phyloP scores from a whole-genome alignment of 352 stramenopile species.

The Pythium scleroteichum region DNA sequence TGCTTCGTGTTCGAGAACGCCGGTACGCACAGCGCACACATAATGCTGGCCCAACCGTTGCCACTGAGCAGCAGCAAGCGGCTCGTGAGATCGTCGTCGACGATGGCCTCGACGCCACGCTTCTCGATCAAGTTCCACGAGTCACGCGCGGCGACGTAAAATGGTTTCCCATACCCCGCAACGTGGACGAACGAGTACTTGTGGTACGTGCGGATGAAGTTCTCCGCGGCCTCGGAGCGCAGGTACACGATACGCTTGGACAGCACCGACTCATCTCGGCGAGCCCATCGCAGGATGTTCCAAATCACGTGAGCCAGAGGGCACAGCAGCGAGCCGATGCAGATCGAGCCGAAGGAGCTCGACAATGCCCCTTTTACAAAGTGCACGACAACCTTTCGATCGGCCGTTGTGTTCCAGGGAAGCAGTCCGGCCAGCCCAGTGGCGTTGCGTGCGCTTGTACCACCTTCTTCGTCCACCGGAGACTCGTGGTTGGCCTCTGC shows the following conservation, averaged over 20 bases:
- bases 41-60: constrained; percentile 80
- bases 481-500: constrained; percentile 37
- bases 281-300: constrained; percentile 74
- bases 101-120: constrained; percentile 82
- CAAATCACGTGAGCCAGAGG: constrained; percentile 76
- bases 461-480: constrained; percentile 17
- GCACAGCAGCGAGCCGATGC: constrained; percentile 78
- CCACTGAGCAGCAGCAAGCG: constrained; percentile 67
- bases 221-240: constrained; percentile 59
- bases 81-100: constrained; percentile 84
- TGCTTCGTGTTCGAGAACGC: constrained; percentile 55
- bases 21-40: constrained; percentile 67
- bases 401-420: constrained; percentile 21
- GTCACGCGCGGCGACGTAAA: constrained; percentile 75
- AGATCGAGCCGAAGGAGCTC: constrained; percentile 83
- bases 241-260: constrained; percentile 58
- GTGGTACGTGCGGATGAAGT: constrained; percentile 86
- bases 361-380: constrained; percentile 65
- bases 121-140: constrained; percentile 76
- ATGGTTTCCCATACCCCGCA: constrained; percentile 78
- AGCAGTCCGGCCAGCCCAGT: constrained; percentile 11
- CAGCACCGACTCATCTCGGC: constrained; percentile 69
- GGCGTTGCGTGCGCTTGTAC: neutral
- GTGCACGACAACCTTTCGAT: constrained; percentile 68
- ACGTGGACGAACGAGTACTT: constrained; percentile 88